These are phyloP conservation scores for Sonneratia alba DNA, from an alignment of 345 rosid species.

Conservation along the genomic window DNA sequence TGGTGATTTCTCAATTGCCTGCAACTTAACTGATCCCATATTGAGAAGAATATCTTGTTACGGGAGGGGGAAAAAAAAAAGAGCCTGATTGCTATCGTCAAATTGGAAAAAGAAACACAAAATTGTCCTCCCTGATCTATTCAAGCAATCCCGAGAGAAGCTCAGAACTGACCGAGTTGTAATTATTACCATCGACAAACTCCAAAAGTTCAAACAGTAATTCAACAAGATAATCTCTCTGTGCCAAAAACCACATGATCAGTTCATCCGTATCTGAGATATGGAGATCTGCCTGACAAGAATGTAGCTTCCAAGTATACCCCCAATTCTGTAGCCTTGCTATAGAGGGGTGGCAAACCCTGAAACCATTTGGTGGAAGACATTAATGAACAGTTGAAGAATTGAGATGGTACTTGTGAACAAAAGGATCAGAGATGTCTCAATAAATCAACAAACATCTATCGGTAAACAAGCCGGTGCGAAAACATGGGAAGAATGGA, in stretches of 20 bases:
- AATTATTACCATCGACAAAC: constrained; percentile 1
- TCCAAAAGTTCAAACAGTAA: not conserved
- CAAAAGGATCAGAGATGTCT: not conserved
- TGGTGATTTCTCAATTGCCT: not conserved
- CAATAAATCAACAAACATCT: not conserved
- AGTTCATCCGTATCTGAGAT: not conserved
- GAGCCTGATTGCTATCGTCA: too few species aligned
- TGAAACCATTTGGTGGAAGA: constrained; percentile 6
- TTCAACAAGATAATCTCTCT: not conserved
- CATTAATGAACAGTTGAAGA: not conserved
- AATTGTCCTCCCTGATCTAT: too few species aligned
- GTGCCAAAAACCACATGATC: not conserved
- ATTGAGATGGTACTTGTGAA: not conserved
- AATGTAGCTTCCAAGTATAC: not conserved
- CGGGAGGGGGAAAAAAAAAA: too few species aligned
- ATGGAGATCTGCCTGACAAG: not conserved
- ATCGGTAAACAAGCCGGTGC: not conserved
- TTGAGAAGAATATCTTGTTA: too few species aligned
- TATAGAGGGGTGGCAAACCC: constrained; percentile 13
- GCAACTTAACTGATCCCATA: too few species aligned
- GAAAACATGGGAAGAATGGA: not conserved
- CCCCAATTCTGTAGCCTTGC: not conserved
- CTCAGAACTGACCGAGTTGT: not conserved
- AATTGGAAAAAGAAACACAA: too few species aligned
- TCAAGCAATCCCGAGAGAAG: not conserved